Evolutionary conservation across 2,329 filamentous ascomycete genomes (phyloP).

Genomic region (Nannizziopsis arthrosporioides): DNA sequence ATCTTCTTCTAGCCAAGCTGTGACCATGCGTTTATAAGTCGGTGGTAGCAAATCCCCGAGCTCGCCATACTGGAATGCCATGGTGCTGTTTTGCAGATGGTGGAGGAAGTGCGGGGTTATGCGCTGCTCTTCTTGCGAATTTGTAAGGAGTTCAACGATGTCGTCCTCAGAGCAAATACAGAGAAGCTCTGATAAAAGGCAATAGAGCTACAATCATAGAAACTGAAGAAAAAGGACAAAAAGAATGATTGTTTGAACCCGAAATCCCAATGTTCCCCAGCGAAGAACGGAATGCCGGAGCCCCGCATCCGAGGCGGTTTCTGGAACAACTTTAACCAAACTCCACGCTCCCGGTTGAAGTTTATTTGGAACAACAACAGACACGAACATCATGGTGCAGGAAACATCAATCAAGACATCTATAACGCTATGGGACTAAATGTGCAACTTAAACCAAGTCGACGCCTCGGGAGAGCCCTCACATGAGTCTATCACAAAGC

Average conservation of each 20-base stretch:
- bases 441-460: too few species aligned
- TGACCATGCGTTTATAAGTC: constrained; percentile 69
- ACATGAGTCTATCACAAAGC: too few species aligned
- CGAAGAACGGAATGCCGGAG: not conserved
- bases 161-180: too few species aligned
- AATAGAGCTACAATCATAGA: too few species aligned
- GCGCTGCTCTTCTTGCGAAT: not conserved
- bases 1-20: constrained; percentile 86
- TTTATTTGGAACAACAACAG: too few species aligned
- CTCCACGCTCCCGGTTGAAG: not conserved
- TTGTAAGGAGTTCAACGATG: not conserved
- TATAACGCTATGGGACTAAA: too few species aligned
- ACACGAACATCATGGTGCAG: too few species aligned
- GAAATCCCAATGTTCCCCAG: not conserved
- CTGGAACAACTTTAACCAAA: not conserved
- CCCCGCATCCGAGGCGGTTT: not conserved
- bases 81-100: constrained; percentile 14
- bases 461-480: too few species aligned
- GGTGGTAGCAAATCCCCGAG: constrained; percentile 66
- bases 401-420: too few species aligned
- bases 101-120: not conserved
- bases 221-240: too few species aligned
- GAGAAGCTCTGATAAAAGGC: too few species aligned
- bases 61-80: constrained; percentile 48
- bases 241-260: too few species aligned